Evolutionary conservation across 345 rosid species (phyloP), one percentile per base, ranked within the genome.

Genomic region (Litchi chinensis): DNA sequence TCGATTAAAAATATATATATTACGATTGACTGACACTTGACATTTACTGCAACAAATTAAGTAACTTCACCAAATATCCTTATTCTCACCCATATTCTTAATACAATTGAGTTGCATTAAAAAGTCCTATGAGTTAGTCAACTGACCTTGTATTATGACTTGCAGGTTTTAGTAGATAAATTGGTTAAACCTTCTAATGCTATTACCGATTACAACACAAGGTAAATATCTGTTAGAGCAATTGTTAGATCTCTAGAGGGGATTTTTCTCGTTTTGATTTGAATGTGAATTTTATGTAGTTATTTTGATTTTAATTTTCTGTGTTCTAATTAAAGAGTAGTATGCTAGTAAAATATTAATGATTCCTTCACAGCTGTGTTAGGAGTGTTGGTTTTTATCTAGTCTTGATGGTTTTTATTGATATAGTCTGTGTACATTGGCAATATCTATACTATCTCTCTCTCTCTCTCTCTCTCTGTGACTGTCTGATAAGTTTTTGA

Each of bases 161-260:
- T 74, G 76, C 95, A 96, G 99, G 98, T 93, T 71, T 76, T 96
- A 72, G 76, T 94, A 67, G 99, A 94, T 83, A 89, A 93, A 90
- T 83, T 96, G 88, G 99, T 96, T 71, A 94, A 90, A 82, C 99
- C 98, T 41, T 69, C 85, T 77, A 96, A 96, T 46, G 70, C 81
- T 24, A 96, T 96, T 5, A 85, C 89, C 50, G 97, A 96, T 82
- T 96, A 94, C 85, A 93, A 91, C 80, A 96, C 97, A 65, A 90
- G 97, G 99, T 96, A 86, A 56, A 65, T 82, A 56, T 67, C 77
- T 0, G 44, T 74, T 63, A 15, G 15, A 66, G 19, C 40, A 66
- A 19, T 16, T 22, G 64, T 12, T 76, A 22, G 60, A 37, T 40
- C 52, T 4, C n/a, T 44, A 66, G 12, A 39, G 22, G 66, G 65